Base-by-base conservation (phyloP, 805 yeast genomes). In the Yamadazyma philogaea region DNA sequence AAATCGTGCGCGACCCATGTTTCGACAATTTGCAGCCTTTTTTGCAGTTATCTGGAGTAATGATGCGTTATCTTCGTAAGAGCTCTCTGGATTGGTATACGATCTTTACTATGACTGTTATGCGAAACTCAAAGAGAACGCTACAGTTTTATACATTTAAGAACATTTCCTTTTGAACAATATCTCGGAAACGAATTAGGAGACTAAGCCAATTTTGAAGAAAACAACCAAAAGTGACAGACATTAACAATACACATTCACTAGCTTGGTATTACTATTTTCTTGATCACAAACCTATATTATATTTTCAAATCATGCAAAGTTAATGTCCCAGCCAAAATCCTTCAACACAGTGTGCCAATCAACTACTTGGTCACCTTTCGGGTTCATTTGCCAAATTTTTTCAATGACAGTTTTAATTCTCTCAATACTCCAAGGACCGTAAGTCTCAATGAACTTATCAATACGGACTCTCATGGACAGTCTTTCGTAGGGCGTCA, bases 261-360 rank as follows among this genome's bases (percentile, higher is more conserved):
- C n/a, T n/a, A n/a, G n/a, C n/a, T n/a, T n/a, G n/a, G n/a, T n/a
- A n/a, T n/a, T n/a, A n/a, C n/a, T n/a, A n/a, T n/a, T n/a, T n/a
- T n/a, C n/a, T n/a, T n/a, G n/a, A n/a, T n/a, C n/a, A n/a, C n/a
- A n/a, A n/a, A 24, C 8, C 10, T 24, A 24, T 24, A 24, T 24
- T 24, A 7, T 3, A 24, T 11, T 11, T 24, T 24, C 3, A 24
- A 4, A 24, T 33, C 56, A 79, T 11, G 90, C 93, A 68, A 85
- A 86, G 59, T 84, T 82, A 36, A 87, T 65, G 55, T 85, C 87
- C 91, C 93, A 85, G 2, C 85, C 87, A 38, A 83, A 62, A 10
- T 72, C 72, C 46, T 78, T 77, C 30, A 86, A 79, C 34, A 84
- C 72, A 26, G 70, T 75, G 54, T 78, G 78, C 93, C 95, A 86